Percentiles rank a stretch among this genome's conserved stretches.
These are phyloP conservation scores for Astrothelium subdiscretum DNA, from an alignment of 495 filamentous ascomycete genomes.

Conservation along the genomic window DNA sequence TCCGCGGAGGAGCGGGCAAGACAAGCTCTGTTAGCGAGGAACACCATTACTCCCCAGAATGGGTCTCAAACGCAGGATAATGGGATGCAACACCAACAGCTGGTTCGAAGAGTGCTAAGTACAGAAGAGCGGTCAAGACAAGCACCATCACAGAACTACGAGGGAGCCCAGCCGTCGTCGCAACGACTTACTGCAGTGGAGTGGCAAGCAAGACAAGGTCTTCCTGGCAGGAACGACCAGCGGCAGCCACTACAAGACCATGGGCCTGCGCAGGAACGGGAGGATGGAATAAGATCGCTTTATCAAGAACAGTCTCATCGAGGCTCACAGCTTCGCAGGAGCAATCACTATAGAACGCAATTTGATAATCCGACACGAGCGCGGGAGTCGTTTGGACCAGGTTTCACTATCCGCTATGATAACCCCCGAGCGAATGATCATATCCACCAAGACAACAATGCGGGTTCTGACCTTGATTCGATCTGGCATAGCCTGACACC, in stretches of 20 bases:
- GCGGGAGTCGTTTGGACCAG: not conserved
- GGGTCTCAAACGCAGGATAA: not conserved
- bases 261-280: not conserved
- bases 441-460: too few relatives aligned
- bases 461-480: too few relatives aligned
- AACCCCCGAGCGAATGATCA: too few relatives aligned
- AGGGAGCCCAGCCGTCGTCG: not conserved
- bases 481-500: not conserved
- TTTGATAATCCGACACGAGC: not conserved
- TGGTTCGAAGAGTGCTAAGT: not conserved
- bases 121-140: not conserved
- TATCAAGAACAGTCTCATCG: not conserved
- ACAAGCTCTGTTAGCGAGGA: not conserved
- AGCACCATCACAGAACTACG: not conserved
- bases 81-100: not conserved
- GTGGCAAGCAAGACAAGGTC: not conserved
- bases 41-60: not conserved
- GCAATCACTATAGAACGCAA: not conserved
- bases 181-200: not conserved
- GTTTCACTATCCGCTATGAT: not conserved
- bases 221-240: not conserved
- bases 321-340: not conserved
- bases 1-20: not conserved
- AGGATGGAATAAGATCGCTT: not conserved
- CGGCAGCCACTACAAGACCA: not conserved